Base-by-base conservation (phyloP, 2,329 filamentous ascomycete genomes). In the Aspergillus sp. region DNA sequence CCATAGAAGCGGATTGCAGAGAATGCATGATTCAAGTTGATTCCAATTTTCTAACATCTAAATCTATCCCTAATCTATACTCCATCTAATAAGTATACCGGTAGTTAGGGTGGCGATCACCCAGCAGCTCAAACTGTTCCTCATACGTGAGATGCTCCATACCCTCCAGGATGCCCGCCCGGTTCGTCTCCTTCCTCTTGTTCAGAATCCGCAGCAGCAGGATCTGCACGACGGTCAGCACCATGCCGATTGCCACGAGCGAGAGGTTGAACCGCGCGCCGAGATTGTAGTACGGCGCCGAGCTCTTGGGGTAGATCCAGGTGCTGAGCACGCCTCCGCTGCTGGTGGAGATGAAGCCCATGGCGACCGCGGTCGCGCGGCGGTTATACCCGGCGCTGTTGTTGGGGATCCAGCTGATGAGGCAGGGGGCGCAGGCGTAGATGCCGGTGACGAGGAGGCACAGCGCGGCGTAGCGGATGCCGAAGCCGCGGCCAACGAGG, bases 381-480 rank as follows among this genome's bases (percentile, higher is more conserved):
- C 49, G 40, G 2, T 45, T 41, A 43, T 56, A 50, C 2, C 54
- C 53, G 0, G 50, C 53, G 4, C 43, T 49, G 36, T 59, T 59
- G 13, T 57, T 59, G 5, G 54, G 54, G 0, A 55, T 42, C 54
- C 54, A 58, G 2, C 51, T 55, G 20, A 58, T 55, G 4, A 57
- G 48, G 4, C 51, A 57, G 1, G 56, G 54, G 0, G 54, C 49
- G 19, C 49, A 52, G 0, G 56, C 42, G 14, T 57, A 57, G 23
- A 58, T 50, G 0, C 54, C 54, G 3, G 56, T 53, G 3, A 57
- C 40, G 4, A 57, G 45, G 14, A 58, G 45, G 4, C 50, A 17
- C 3, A 58, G 49, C 0, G 52, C 51, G 2, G 47, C 31, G 52
- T 57, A 58, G 16, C 54, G 52, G 20, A 53, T 19, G 13, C 31